phyloP scores from a whole-genome alignment of 129 eudicot species.

The Chrysanthemum lavandulifolium region DNA sequence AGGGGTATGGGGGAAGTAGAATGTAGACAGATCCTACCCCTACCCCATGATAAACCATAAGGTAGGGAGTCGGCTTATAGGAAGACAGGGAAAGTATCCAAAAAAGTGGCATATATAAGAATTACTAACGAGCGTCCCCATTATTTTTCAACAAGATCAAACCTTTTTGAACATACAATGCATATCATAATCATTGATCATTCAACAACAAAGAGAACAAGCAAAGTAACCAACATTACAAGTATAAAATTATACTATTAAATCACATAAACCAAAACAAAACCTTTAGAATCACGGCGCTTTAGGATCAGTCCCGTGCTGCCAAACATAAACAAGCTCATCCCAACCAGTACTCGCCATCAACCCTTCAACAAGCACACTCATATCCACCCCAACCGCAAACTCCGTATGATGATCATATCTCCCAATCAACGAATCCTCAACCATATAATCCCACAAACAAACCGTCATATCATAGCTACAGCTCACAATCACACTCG shows the following conservation, averaged over 20 bases:
- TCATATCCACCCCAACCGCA: conserved; percentile 98
- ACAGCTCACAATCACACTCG: conserved; percentile 70
- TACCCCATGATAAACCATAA: too few species aligned
- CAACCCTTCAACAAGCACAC: conserved; percentile 96
- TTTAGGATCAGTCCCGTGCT: conserved; percentile 94
- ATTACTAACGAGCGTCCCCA: too few species aligned
- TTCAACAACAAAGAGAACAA: conserved; percentile 23
- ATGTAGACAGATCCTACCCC: too few species aligned
- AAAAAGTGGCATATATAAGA: too few species aligned
- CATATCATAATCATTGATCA: conserved; percentile 26
- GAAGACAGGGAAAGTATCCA: too few species aligned
- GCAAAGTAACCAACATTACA: conserved; percentile 19
- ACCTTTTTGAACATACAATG: conserved; percentile 15
- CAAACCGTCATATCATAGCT: conserved; percentile 97
- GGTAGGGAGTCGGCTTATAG: too few species aligned
- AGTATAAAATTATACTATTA: conserved; percentile 20
- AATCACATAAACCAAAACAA: conserved; percentile 18
- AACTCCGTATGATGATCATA: conserved; percentile 97
- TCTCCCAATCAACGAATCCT: conserved; percentile 92
- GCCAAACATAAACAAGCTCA: conserved; percentile 98
- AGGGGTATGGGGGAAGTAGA: too few species aligned
- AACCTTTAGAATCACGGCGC: conserved; percentile 46
- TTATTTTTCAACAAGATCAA: conserved; percentile 20
- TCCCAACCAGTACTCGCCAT: conserved; percentile 99
- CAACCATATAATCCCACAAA: conserved; percentile 97